A percentile compares a stretch with the other conserved stretches of the same genome.
Conservation (phyloP, 768 basidiomycete genomes). For the Trametes sanguinea region DNA sequence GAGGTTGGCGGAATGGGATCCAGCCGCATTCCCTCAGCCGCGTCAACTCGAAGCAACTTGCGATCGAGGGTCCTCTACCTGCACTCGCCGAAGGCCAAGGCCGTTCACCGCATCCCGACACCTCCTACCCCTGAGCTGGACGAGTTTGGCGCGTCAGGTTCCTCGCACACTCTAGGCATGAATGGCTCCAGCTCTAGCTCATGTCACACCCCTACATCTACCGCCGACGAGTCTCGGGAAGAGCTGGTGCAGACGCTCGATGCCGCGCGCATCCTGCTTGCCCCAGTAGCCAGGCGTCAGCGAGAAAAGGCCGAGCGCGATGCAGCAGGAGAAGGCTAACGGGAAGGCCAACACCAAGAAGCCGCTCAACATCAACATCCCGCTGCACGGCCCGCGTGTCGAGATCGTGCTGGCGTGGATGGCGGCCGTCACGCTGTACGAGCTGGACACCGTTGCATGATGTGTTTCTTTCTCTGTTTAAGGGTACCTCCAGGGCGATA, state of each 20-base stretch:
- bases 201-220: neutral
- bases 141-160: slow-evolving; percentile 30
- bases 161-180: slow-evolving; percentile 25
- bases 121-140: slow-evolving; percentile 28
- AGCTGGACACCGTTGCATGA: slow-evolving; percentile 53
- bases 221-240: slow-evolving; percentile 19
- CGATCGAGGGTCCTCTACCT: slow-evolving; percentile 40
- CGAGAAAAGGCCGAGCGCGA: slow-evolving; percentile 56
- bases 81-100: slow-evolving; percentile 27
- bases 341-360: slow-evolving; percentile 43
- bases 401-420: slow-evolving; percentile 87
- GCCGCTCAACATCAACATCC: slow-evolving; percentile 71
- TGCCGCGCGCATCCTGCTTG: slow-evolving; percentile 69
- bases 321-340: slow-evolving; percentile 47
- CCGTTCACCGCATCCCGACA: slow-evolving; percentile 27
- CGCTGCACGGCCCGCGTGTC: slow-evolving; percentile 82
- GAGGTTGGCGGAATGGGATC: slow-evolving; percentile 70
- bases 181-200: slow-evolving; percentile 35
- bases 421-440: slow-evolving; percentile 76
- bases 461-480: neutral
- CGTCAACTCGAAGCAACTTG: slow-evolving; percentile 44
- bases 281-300: slow-evolving; percentile 67
- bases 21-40: slow-evolving; percentile 53
- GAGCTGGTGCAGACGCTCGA: slow-evolving; percentile 63
- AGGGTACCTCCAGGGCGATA: neutral